Conservation (phyloP, 305 asterid genomes). For the Caryopteris hybrid region DNA sequence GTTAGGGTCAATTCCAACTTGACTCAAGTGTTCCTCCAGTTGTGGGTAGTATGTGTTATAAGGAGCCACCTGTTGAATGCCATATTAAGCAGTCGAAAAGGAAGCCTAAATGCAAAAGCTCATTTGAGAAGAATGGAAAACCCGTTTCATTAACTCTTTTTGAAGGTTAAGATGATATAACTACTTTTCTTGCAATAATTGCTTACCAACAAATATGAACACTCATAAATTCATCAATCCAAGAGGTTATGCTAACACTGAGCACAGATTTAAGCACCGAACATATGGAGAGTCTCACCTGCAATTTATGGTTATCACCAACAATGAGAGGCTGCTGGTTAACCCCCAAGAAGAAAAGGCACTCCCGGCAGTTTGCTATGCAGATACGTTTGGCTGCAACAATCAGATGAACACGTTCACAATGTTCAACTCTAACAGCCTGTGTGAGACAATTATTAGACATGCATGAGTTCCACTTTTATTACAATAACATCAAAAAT, state of each 20-base stretch:
- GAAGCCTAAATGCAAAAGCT: neutral
- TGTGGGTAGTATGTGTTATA: constrained; percentile 76
- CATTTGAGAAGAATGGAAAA: neutral
- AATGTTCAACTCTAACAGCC: constrained; percentile 97
- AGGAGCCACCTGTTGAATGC: constrained; percentile 75
- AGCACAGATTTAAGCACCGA: constrained; percentile 5
- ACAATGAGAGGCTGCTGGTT: constrained; percentile 93
- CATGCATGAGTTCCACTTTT: neutral
- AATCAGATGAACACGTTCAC: constrained; percentile 96
- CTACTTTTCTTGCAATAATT: neutral
- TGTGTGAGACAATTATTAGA: constrained; percentile 27
- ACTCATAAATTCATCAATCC: constrained; percentile 2
- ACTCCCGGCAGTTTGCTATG: constrained; percentile 96
- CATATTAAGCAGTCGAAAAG: constrained; percentile 10
- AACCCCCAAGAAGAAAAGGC: constrained; percentile 90
- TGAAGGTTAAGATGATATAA: neutral
- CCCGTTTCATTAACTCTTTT: neutral
- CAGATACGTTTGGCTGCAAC: constrained; percentile 88
- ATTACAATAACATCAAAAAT: neutral
- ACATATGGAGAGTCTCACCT: constrained; percentile 41
- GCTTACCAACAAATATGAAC: constrained; percentile 3
- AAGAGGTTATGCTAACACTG: constrained; percentile 3
- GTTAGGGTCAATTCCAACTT: constrained; percentile 75
- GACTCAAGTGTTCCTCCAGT: constrained; percentile 88
- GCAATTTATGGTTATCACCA: constrained; percentile 98